These are phyloP conservation scores for Daedaleopsis nitida DNA, from an alignment of 768 basidiomycete genomes.

Conservation along the genomic window DNA sequence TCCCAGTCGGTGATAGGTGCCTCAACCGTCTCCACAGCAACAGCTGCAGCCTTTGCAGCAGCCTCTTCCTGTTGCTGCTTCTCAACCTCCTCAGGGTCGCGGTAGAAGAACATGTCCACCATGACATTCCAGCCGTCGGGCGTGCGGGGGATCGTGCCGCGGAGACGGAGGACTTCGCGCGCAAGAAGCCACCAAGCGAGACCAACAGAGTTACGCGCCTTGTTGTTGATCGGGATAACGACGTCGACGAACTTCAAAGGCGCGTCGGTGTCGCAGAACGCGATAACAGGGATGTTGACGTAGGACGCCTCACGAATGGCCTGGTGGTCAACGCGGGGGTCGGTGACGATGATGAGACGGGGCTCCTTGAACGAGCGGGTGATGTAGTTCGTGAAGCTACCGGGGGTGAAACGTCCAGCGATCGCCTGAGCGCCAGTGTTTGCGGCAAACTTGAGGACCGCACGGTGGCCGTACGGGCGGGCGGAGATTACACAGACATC, in stretches of 20 bases:
- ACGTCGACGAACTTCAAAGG: slow-evolving; percentile 97
- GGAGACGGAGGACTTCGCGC: slow-evolving; percentile 94
- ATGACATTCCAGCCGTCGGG: slow-evolving; percentile 96
- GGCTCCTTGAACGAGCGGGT: slow-evolving; percentile 99
- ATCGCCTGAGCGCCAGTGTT: slow-evolving; percentile 99
- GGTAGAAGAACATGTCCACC: slow-evolving; percentile 99
- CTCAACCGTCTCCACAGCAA: slow-evolving; percentile 58
- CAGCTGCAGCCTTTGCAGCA: slow-evolving; percentile 70
- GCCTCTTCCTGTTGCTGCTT: slow-evolving; percentile 96
- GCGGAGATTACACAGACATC: slow-evolving; percentile 98
- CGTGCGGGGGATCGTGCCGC: slow-evolving; percentile 90
- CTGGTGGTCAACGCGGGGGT: slow-evolving; percentile 99
- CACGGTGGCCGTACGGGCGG: slow-evolving; percentile 98
- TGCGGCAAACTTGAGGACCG: slow-evolving; percentile 97
- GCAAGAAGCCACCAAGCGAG: slow-evolving; percentile 97
- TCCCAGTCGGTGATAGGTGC: slow-evolving; percentile 72
- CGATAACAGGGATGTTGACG: slow-evolving; percentile 99
- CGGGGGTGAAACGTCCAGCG: slow-evolving; percentile 98
- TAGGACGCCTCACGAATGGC: slow-evolving; percentile 99
- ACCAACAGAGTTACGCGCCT: slow-evolving; percentile 96
- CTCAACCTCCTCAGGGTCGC: slow-evolving; percentile 99
- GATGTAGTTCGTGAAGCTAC: slow-evolving; percentile 99
- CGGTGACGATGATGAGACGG: slow-evolving; percentile 96
- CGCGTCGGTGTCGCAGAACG: slow-evolving; percentile 98
- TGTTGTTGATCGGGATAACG: slow-evolving; percentile 99